phyloP scores from a whole-genome alignment of 768 basidiomycete species.

The Termitomyces sp. region DNA sequence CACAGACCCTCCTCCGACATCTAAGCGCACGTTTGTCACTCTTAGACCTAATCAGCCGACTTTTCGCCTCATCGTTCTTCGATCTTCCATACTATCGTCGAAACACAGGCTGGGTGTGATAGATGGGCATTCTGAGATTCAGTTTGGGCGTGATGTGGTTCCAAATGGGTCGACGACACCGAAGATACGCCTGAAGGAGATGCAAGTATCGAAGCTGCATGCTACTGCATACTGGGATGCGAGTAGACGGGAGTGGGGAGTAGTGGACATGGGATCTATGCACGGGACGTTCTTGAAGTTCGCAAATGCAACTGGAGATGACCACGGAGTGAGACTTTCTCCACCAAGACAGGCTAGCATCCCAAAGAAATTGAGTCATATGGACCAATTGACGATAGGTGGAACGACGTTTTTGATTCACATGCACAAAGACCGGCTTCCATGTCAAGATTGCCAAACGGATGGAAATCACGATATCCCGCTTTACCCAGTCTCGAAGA shows the following conservation, averaged over 20 bases:
- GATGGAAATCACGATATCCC: constrained; percentile 53
- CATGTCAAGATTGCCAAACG: constrained; percentile 58
- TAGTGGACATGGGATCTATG: constrained; percentile 83
- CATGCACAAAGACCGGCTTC: constrained; percentile 55
- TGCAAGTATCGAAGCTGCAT: constrained; percentile 80
- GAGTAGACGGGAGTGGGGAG: constrained; percentile 53
- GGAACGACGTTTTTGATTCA: constrained; percentile 69
- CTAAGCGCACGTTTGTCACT: constrained; percentile 8
- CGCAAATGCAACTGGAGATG: constrained; percentile 19
- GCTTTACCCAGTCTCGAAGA: constrained; percentile 37
- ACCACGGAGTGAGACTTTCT: constrained; percentile 50
- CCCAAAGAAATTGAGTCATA: constrained; percentile 57
- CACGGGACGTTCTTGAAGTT: constrained; percentile 70
- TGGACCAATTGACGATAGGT: constrained; percentile 63
- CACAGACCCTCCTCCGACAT: constrained; percentile 3
- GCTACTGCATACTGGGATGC: constrained; percentile 72
- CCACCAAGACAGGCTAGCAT: constrained; percentile 62
- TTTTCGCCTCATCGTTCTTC: constrained; percentile 48
- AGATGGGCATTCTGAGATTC: constrained; percentile 54
- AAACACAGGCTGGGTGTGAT: constrained; percentile 35
- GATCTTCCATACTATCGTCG: constrained; percentile 58
- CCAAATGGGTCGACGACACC: constrained; percentile 47
- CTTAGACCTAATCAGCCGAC: constrained; percentile 23
- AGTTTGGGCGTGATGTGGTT: constrained; percentile 69
- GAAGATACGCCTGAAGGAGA: constrained; percentile 73